A percentile compares a stretch with the other conserved stretches of the same genome.
Evolutionary conservation across 352 stramenopile species (phyloP).

Genomic region (Plasmopara muralis): DNA sequence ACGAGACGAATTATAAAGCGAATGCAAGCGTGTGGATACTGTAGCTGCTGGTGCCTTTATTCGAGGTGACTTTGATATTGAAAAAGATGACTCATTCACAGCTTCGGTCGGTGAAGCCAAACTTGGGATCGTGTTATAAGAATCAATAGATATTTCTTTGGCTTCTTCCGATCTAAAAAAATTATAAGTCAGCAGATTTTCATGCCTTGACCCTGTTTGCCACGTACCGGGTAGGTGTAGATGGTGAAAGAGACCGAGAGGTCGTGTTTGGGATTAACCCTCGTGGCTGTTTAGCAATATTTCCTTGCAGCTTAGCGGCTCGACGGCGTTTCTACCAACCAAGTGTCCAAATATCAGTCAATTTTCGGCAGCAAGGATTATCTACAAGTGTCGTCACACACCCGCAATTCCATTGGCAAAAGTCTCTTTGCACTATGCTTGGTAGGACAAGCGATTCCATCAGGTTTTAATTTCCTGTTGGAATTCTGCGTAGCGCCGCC

Average conservation of each 20-base stretch:
- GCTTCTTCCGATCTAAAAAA: not conserved
- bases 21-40: constrained; percentile 23
- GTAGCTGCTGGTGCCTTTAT: not conserved
- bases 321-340: constrained; percentile 47
- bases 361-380: constrained; percentile 5
- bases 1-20: constrained; percentile 32
- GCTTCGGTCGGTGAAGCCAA: not conserved
- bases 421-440: constrained; percentile 37
- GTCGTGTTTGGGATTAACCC: not conserved
- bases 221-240: constrained; percentile 11
- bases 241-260: not conserved
- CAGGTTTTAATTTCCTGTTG: constrained; percentile 5
- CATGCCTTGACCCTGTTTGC: not conserved
- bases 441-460: constrained; percentile 10
- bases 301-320: constrained; percentile 46
- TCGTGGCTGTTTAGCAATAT: constrained; percentile 10
- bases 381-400: constrained; percentile 20
- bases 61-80: constrained; percentile 1
- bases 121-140: not conserved
- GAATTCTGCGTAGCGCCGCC: constrained; percentile 7
- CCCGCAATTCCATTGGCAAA: constrained; percentile 64
- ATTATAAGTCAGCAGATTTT: constrained; percentile 1
- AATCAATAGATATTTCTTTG: not conserved
- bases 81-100: constrained; percentile 3
- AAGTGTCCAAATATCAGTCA: constrained; percentile 7